Percentiles rank a stretch among this genome's conserved stretches.
These are phyloP conservation scores for Fusarium tanahbumbuense DNA, from an alignment of 2,329 filamentous ascomycete species.

Conservation along the genomic window DNA sequence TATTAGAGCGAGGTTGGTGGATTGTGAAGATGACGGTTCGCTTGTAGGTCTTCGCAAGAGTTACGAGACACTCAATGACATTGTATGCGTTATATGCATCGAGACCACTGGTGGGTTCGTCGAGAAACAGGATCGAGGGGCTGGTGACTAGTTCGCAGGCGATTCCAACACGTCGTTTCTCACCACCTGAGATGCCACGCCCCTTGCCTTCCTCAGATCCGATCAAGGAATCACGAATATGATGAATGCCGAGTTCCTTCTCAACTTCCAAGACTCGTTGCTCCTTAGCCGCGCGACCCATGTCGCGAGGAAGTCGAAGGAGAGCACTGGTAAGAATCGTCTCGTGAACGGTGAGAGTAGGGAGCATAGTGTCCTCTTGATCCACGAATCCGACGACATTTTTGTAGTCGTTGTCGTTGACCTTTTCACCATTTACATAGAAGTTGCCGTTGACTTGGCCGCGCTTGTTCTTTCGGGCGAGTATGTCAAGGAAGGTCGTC, in stretches of 20 bases:
- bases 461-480: constrained; percentile 96
- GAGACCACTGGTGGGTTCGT: constrained; percentile 95
- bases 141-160: constrained; percentile 98
- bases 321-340: constrained; percentile 95
- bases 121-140: constrained; percentile 95
- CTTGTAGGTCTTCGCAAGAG: constrained; percentile 94
- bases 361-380: constrained; percentile 96
- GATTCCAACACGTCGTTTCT: constrained; percentile 95
- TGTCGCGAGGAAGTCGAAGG: constrained; percentile 89
- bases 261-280: constrained; percentile 93
- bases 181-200: constrained; percentile 94
- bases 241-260: constrained; percentile 92
- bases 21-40: constrained; percentile 98
- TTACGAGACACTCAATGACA: constrained; percentile 95
- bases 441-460: constrained; percentile 83
- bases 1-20: constrained; percentile 97
- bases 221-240: constrained; percentile 94
- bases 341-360: constrained; percentile 96
- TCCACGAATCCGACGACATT: constrained; percentile 97
- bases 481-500: constrained; percentile 94
- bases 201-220: constrained; percentile 95
- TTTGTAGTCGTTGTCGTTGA: constrained; percentile 85
- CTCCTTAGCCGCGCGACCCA: constrained; percentile 89
- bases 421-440: constrained; percentile 92
- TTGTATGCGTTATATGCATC: constrained; percentile 99